Percentiles rank a stretch among this genome's conserved stretches.
phyloP scores from a whole-genome alignment of 176 grass and related monocot genomes.

The Poa annua region DNA sequence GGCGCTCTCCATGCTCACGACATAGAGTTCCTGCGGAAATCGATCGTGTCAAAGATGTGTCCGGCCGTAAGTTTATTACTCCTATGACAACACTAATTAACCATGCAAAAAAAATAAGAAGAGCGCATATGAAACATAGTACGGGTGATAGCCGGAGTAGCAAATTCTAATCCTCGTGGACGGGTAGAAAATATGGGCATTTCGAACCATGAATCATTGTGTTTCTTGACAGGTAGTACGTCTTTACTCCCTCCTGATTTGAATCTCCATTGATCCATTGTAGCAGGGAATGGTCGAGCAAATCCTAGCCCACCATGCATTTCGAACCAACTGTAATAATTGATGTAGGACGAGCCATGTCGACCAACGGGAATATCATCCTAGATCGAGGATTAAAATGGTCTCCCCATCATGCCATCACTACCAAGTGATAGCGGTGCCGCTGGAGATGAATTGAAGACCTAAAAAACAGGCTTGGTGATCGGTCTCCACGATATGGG shows the following conservation, averaged over 20 bases:
- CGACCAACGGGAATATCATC: neutral
- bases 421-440: too few relatives aligned
- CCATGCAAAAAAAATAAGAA: too few relatives aligned
- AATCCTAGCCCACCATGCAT: neutral
- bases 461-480: neutral
- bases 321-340: slow-evolving; percentile 1
- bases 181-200: too few relatives aligned
- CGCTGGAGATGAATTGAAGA: too few relatives aligned
- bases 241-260: neutral
- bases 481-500: neutral
- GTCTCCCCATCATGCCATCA: neutral
- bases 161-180: too few relatives aligned
- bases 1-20: slow-evolving; percentile 53
- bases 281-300: neutral
- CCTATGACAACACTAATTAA: too few relatives aligned
- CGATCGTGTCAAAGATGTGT: neutral
- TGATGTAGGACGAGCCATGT: neutral
- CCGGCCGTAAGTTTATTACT: too few relatives aligned
- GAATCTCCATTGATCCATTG: neutral
- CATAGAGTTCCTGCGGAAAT: slow-evolving; percentile 64
- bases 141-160: too few relatives aligned
- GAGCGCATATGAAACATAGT: too few relatives aligned
- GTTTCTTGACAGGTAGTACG: neutral
- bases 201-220: neutral
- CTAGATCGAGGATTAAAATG: neutral